A percentile compares a stretch with the other conserved stretches of the same genome.
These are phyloP conservation scores for Naganishia albida DNA, from an alignment of 1,284 basidiomycete species.

Conservation along the genomic window DNA sequence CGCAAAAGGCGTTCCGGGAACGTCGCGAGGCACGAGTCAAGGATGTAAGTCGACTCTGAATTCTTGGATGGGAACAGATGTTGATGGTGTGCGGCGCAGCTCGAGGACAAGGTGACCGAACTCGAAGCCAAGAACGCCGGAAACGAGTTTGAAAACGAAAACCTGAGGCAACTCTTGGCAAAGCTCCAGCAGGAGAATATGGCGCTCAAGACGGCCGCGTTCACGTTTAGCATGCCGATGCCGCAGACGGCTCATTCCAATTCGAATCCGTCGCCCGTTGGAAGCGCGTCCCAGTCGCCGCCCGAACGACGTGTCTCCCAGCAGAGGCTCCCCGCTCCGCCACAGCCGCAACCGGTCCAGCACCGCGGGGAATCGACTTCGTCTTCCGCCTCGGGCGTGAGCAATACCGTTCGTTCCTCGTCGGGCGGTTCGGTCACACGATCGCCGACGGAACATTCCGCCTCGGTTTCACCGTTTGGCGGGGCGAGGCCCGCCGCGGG, in stretches of 20 bases:
- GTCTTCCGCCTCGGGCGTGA: constrained; percentile 14
- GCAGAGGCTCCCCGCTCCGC: background rate
- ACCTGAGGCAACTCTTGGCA: constrained; percentile 51
- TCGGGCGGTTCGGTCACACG: constrained; percentile 17
- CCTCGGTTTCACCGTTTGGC: constrained; percentile 19
- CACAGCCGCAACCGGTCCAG: constrained; percentile 12
- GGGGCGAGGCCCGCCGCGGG: background rate
- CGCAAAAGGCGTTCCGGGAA: constrained; percentile 56
- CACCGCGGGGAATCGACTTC: constrained; percentile 24
- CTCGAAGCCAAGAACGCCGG: constrained; percentile 51
- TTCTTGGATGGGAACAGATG: background rate
- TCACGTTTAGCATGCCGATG: constrained; percentile 53
- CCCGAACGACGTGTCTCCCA: background rate
- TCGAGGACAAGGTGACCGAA: constrained; percentile 53
- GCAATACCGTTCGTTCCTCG: constrained; percentile 21
- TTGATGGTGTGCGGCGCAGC: constrained; percentile 37
- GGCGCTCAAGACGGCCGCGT: constrained; percentile 50
- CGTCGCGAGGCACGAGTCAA: constrained; percentile 53
- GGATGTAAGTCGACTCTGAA: constrained; percentile 43
- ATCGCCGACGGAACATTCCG: constrained; percentile 19
- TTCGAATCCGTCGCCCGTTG: constrained; percentile 3
- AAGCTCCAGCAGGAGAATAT: constrained; percentile 55
- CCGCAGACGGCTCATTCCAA: constrained; percentile 30
- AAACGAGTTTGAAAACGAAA: constrained; percentile 53
- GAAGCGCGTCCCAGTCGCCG: constrained; percentile 6